Base-by-base conservation (phyloP, 306 rosid genomes). In the Ormosia semicastrata region DNA sequence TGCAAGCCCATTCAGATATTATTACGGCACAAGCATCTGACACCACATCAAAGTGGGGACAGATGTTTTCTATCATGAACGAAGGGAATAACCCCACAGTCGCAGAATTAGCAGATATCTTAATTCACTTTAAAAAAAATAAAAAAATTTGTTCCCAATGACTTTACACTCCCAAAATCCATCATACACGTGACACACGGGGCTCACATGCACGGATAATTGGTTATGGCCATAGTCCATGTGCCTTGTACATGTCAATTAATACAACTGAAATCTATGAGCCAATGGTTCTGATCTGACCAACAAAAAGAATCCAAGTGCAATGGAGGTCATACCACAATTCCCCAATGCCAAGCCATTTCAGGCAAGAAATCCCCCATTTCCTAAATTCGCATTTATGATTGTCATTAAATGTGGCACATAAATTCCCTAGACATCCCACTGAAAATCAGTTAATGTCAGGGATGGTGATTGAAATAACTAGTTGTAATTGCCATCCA, bases 351-450 rank as follows among this genome's bases (percentile, higher is more conserved):
- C 62, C 43, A 40, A 71, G 78, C 80, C 83, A 87, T 14, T 57
- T 71, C 6, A 79, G 84, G 87, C 36, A 87, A 87, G 14, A 83
- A 67, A 44, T 76, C 83, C 72, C 44, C 56, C 78, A 81, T 81
- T 87, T 81, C 85, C 84, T 53, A 86, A 85, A 71, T 60, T 3
- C 76, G 81, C 85, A 85, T 88, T 88, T 79, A 85, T 83, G 49
- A 73, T 50, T 71, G 47, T 77, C 82, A 77, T 82, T 68, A 75
- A 80, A 76, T 50, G 41, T 68, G 66, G 11, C 73, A 83, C 89
- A 85, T 85, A 82, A 82, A 79, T 88, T 85, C 87, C 82, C 75
- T 62, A 82, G 88, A 88, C 86, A 88, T 64, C 57, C 85, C 85
- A 80, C 82, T 72, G 18, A 60, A 69, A 76, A 53, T 77, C 62